Evolutionary conservation across 2,329 filamentous ascomycete species (phyloP), one percentile per base, ranked within the genome.

Genomic region (Colletotrichum sp.): DNA sequence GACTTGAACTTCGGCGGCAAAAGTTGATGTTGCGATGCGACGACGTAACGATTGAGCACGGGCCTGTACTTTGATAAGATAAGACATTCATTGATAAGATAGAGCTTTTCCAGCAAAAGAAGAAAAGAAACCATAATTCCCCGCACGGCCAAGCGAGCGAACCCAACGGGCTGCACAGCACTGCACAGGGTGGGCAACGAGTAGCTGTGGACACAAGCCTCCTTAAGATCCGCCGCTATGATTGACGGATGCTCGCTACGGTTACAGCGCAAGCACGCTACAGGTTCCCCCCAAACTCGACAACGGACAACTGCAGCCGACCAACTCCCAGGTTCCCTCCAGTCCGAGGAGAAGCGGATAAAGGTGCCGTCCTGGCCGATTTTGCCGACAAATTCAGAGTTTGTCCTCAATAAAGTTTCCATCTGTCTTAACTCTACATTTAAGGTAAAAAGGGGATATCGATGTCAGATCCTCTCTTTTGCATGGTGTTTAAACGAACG

Each of bases 171-270:
- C 48, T 28, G 39, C 39, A 63, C 67, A 28, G 39, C 39, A 10
- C 18, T 67, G 60, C 7, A 67, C 61, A 43, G 48, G 60, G 65
- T n/a, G 43, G 60, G 65, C 32, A 32, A 2, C 30, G 43, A 48
- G 18, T 5, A 48, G 18, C 43, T n/a, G 65, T 60, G 57, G 55
- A 7, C 36, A 73, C 30, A 72, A 3, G 24, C 18, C 36, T 28
- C 68, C 60, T 72, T 72, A 67, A 63, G 72, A 72, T 75, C 55
- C 72, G 39, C 72, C 59, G 32, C 18, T 75, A 67, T 72, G 68
- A 72, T 75, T 74, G 59, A 60, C 60, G 36, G 26, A 34, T 28
- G 36, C 48, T 21, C 18, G 59, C 26, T n/a, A 36, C 15, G 18
- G n/a, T 64, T 69, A 21, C 26, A n/a, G 60, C 28, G 48, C 26